Evolutionary conservation across 805 yeast genomes (phyloP), one percentile per base, ranked within the genome.

Genomic region (Metschnikowia rubicola): DNA sequence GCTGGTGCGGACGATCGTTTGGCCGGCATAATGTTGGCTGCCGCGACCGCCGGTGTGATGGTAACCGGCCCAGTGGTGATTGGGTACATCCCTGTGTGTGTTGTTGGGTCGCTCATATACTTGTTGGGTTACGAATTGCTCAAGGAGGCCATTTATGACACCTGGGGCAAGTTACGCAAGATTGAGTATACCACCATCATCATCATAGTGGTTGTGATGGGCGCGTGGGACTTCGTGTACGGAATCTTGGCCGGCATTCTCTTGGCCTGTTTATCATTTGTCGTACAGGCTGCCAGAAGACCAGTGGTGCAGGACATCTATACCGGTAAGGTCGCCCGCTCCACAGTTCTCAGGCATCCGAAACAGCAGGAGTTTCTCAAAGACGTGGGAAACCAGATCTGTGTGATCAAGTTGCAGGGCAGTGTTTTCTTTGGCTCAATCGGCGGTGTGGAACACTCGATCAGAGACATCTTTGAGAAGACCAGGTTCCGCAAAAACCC

Each of bases 401-500:
- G 89, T 64, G 84, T 94, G 17, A 73, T 91, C 64, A 88, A 91
- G 65, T 68, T 94, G 37, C 87, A 89, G 55, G 97, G 97, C 15
- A 82, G 94, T 19, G 71, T 94, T 34, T 94, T 94, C 63, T 94
- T 94, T 66, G 99, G 99, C 1, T 89, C 97, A 0, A 91, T 92
- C 63, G 96, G 96, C 17, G 87, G 92, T 2, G 84, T 94, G 39
- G 99, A 94, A 66, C 77, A 79, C 36, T 78, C 80, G 43, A 84
- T 92, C 47, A 77, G 94, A 48, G 69, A 69, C 6, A 67, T 84
- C 52, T 79, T 88, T 58, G 90, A 84, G 35, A 72, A 74, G n/a
- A 70, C 67, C 3, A 60, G 64, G 15, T 82, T 77, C 59, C 61
- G 64, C 19, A 66, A 63, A 37, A 77, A 77, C 44, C 89, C 94